These are phyloP conservation scores for Talaromyces sp. DNA, from an alignment of 2,329 filamentous ascomycete species.

Conservation along the genomic window DNA sequence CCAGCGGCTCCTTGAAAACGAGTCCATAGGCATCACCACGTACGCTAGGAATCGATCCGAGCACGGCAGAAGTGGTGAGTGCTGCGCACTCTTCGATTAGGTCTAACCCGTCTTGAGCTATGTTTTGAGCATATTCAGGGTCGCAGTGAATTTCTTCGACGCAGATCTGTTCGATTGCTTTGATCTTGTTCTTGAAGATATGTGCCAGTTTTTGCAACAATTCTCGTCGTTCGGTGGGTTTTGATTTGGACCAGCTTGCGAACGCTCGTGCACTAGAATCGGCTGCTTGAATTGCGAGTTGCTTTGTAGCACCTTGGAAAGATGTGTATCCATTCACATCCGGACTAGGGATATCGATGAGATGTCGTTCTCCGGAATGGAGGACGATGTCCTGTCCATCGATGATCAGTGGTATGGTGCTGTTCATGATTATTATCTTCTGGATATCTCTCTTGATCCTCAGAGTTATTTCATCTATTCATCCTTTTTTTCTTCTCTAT, in stretches of 20 bases:
- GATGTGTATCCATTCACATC: neutral
- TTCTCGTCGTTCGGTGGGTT: neutral
- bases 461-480: too few relatives aligned
- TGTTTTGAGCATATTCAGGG: neutral
- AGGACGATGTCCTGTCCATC: neutral
- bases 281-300: neutral
- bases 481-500: too few relatives aligned
- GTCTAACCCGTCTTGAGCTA: neutral
- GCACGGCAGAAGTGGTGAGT: conserved; percentile 47
- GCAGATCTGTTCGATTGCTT: neutral
- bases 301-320: neutral
- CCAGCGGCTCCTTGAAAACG: conserved; percentile 69
- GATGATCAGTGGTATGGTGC: neutral
- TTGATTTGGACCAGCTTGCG: neutral
- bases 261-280: neutral
- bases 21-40: conserved; percentile 53
- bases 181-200: neutral
- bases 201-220: neutral
- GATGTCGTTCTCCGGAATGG: neutral
- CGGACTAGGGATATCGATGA: neutral
- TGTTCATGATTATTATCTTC: neutral
- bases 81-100: conserved; percentile 27
- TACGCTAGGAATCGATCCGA: conserved; percentile 42
- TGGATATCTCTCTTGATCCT: neutral
- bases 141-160: neutral